These are phyloP conservation scores for Rhizopus arrhizus DNA, from an alignment of 371 early-diverging fungal genomes.

Conservation along the genomic window DNA sequence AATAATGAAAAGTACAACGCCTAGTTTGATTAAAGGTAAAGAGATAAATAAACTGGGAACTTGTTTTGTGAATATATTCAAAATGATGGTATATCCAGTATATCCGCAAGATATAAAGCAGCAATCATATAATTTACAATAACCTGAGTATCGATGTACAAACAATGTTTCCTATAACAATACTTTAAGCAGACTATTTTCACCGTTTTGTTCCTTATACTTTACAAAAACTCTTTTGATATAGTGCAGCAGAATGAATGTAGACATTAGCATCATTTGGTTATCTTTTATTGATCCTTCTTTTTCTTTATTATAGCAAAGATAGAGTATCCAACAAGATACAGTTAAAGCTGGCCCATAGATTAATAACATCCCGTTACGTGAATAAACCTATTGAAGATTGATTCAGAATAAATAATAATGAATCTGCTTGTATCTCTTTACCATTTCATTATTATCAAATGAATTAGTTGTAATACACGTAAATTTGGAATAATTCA, in stretches of 20 bases:
- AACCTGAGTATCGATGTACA: slow-evolving; percentile 44
- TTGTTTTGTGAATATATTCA: slow-evolving; percentile 12
- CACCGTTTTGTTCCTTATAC: neutral
- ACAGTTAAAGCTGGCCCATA: slow-evolving; percentile 29
- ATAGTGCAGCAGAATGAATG: slow-evolving; percentile 26
- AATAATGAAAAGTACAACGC: slow-evolving; percentile 22
- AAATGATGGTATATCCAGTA: slow-evolving; percentile 10
- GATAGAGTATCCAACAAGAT: neutral
- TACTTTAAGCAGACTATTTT: too few relatives aligned
- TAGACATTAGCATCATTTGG: slow-evolving; percentile 5
- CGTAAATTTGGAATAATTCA: slow-evolving; percentile 47
- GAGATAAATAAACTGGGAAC: slow-evolving; percentile 4
- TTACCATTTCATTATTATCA: too few relatives aligned
- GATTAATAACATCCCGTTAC: slow-evolving; percentile 41
- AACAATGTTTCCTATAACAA: slow-evolving; percentile 35
- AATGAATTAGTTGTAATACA: too few relatives aligned
- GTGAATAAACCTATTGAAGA: slow-evolving; percentile 30
- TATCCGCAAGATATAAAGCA: slow-evolving; percentile 30
- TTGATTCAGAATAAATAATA: neutral
- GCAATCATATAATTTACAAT: slow-evolving; percentile 17
- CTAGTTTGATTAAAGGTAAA: neutral
- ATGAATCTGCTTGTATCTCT: neutral
- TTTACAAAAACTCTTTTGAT: slow-evolving; percentile 40
- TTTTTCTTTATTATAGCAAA: neutral
- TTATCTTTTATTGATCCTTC: neutral